Conservation (phyloP, 2,329 filamentous ascomycete genomes). For the Corinectria fuckeliana region DNA sequence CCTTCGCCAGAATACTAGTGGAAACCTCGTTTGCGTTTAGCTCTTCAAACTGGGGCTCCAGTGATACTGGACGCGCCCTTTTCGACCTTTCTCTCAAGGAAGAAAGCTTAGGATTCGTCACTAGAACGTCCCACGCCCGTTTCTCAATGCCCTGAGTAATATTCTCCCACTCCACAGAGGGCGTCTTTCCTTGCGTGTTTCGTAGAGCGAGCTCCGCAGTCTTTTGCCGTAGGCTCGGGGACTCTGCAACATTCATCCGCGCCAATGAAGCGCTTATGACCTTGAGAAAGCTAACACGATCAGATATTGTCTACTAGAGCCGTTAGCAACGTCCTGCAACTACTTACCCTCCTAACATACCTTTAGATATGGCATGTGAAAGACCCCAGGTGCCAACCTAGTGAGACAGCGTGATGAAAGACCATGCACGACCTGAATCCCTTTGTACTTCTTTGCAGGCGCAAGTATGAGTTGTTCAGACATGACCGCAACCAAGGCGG, state of each 20-base stretch:
- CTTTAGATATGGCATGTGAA: slow-evolving; percentile 45
- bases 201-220: slow-evolving; percentile 16
- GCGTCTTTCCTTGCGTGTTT: too few relatives aligned
- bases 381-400: slow-evolving; percentile 44
- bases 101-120: slow-evolving; percentile 26
- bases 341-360: slow-evolving; percentile 25
- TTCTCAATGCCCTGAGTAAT: slow-evolving; percentile 25
- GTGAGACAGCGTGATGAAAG: slow-evolving; percentile 33
- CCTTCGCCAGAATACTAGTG: background rate
- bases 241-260: slow-evolving; percentile 44
- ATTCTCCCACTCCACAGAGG: background rate
- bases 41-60: background rate
- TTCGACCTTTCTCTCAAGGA: background rate
- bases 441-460: slow-evolving; percentile 27
- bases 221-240: slow-evolving; percentile 43
- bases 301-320: slow-evolving; percentile 32
- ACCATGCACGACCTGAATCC: slow-evolving; percentile 27
- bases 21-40: background rate
- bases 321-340: slow-evolving; percentile 8
- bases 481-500: slow-evolving; percentile 25
- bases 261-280: slow-evolving; percentile 41
- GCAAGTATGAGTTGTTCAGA: slow-evolving; percentile 40
- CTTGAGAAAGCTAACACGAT: slow-evolving; percentile 36
- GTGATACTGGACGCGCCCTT: background rate
- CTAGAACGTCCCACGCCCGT: slow-evolving; percentile 35